Evolutionary conservation across 179 eudicot species (phyloP).

Genomic region (Dionaea muscipula): DNA sequence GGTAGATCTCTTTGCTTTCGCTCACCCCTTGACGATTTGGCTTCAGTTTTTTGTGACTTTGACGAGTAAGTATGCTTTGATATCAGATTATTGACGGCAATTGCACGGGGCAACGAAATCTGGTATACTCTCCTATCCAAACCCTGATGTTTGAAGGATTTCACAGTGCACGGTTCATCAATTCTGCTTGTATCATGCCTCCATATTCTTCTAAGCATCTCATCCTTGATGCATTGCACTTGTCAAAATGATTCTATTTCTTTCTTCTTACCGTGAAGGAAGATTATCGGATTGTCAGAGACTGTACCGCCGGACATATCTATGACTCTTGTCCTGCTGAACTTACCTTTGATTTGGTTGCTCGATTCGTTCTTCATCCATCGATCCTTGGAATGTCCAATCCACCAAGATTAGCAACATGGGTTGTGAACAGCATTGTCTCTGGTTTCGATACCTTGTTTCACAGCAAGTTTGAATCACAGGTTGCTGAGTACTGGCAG

Average conservation of each 20-base stretch:
- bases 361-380: slow-evolving; percentile 45
- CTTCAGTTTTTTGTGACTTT: background rate
- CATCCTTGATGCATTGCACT: background rate
- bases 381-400: slow-evolving; percentile 54
- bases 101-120: slow-evolving; percentile 29
- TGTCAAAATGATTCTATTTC: background rate
- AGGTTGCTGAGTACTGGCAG: slow-evolving; percentile 97
- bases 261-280: slow-evolving; percentile 30
- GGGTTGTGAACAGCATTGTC: slow-evolving; percentile 62
- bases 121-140: slow-evolving; percentile 25
- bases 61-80: background rate
- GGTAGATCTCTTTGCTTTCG: slow-evolving; percentile 29
- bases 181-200: too few relatives aligned
- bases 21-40: background rate
- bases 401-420: slow-evolving; percentile 59
- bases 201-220: background rate
- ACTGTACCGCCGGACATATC: slow-evolving; percentile 70
- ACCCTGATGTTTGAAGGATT: too few relatives aligned
- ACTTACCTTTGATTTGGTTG: slow-evolving; percentile 69
- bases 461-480: slow-evolving; percentile 72
- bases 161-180: background rate
- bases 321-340: slow-evolving; percentile 94
- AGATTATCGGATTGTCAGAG: slow-evolving; percentile 46
- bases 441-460: slow-evolving; percentile 72
- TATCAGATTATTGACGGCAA: slow-evolving; percentile 65